Base-by-base conservation (phyloP, 202 grass and related monocot species). In the Setaria viridis region DNA sequence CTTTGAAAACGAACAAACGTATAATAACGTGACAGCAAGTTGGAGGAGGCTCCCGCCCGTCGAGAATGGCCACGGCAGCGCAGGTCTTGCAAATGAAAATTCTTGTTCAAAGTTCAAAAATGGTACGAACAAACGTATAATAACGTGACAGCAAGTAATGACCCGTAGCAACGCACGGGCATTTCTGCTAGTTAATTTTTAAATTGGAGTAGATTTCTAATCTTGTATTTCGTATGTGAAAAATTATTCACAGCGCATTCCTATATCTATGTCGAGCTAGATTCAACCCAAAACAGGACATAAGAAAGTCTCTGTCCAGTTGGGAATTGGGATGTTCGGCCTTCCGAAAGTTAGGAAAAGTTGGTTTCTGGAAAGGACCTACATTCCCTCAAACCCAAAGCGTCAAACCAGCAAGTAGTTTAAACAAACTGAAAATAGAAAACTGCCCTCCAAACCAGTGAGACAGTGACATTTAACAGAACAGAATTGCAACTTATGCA, bases 401-500 rank as follows among this genome's bases (percentile, higher is more conserved):
- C 6, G 9, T 73, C 25, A 50, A 74, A 17, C 37, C 21, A 8
- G 53, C 37, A 30, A 17, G 14, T 68, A 70, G 4, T 29, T 7
- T 72, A 47, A 43, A 62, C 59, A 33, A 25, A 2, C 11, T 33
- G 21, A 30, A 62, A 62, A 30, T 1, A 62, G 58, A 30, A 62
- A 48, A 35, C 21, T 12, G 42, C 30, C 12, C 67, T n/a, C 14
- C 11, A 56, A 71, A 9, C 39, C 21, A 72, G 20, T 12, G 37
- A 34, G 42, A n/a, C 39, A 14, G 35, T 59, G 51, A 11, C n/a
- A 67, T 63, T 54, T 4, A 41, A 76, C 57, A 74, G 33, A 71
- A 56, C 46, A 69, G 3, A 33, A 80, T 59, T 80, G 11, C 35
- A 70, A 67, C 63, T 62, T 73, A 45, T 60, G 45, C 16, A 63